These are phyloP conservation scores for Primulina huaijiensis DNA, from an alignment of 257 asterid species.

Conservation along the genomic window DNA sequence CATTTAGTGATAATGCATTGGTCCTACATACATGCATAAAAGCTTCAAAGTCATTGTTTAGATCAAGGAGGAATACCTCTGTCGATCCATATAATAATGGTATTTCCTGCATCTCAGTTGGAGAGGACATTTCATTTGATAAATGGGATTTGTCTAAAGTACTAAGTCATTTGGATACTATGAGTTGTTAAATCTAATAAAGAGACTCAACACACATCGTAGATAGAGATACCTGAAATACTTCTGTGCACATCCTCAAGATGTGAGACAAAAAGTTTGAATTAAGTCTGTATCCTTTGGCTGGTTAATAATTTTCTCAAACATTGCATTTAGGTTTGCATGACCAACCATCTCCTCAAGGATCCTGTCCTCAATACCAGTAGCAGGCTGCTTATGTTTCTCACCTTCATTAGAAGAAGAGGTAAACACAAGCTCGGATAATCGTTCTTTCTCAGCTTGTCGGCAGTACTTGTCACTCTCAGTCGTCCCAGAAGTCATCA, in stretches of 20 bases:
- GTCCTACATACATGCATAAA: neutral
- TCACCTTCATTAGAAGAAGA: conserved; percentile 29
- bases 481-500: conserved; percentile 46
- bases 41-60: neutral
- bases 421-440: conserved; percentile 46
- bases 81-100: neutral
- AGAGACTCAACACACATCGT: neutral
- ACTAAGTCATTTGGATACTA: neutral
- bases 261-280: conserved; percentile 33
- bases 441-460: conserved; percentile 49
- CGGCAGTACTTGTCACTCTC: conserved; percentile 44
- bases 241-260: conserved; percentile 12
- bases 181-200: neutral
- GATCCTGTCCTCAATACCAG: conserved; percentile 31
- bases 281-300: conserved; percentile 42
- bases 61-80: neutral
- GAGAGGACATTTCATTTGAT: neutral
- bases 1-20: neutral
- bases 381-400: conserved; percentile 1
- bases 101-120: conserved; percentile 14
- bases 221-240: conserved; percentile 8
- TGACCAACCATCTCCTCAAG: conserved; percentile 36
- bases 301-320: conserved; percentile 47
- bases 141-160: neutral
- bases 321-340: conserved; percentile 28